Base-by-base conservation (phyloP, 2,329 filamentous ascomycete genomes). In the Byssothecium circinans region DNA sequence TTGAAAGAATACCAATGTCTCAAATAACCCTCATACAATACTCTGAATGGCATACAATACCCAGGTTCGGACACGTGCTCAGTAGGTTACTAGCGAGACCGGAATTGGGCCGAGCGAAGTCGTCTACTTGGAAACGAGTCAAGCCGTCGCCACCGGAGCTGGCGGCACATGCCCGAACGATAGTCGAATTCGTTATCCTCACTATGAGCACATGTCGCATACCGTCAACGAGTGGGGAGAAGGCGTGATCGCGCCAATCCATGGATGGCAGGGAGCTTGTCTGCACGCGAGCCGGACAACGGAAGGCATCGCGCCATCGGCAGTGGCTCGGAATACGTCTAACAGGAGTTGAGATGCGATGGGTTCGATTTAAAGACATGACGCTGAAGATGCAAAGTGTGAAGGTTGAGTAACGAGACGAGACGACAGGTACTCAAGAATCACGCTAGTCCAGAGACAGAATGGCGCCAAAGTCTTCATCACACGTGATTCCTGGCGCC, bases 161-260 rank as follows among this genome's bases (percentile, higher is more conserved):
- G n/a, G n/a, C n/a, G n/a, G n/a, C n/a, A n/a, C n/a, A n/a, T n/a
- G n/a, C n/a, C n/a, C n/a, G n/a, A n/a, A n/a, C n/a, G n/a, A n/a
- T n/a, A n/a, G n/a, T n/a, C n/a, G n/a, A n/a, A n/a, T n/a, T n/a
- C n/a, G n/a, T n/a, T n/a, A n/a, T n/a, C n/a, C n/a, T n/a, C n/a
- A n/a, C n/a, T n/a, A n/a, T n/a, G n/a, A n/a, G n/a, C n/a, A 19
- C 7, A 19, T 37, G 35, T n/a, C n/a, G n/a, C 35, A 37, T 37
- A 37, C 35, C 35, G 64, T 66, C 61, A 67, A 39, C 46, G 38
- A 49, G 60, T 57, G 62, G 62, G 57, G 61, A 50, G 53, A 66
- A 67, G 64, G 55, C 64, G 64, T 67, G 61, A 59, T 67, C 51
- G 29, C 41, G 40, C 40, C 38, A 47, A 27, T 27, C 11, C 7